A percentile compares a stretch with the other conserved stretches of the same genome.
phyloP scores from a whole-genome alignment of 2,329 filamentous ascomycete species.

The Hymenoscyphus albidus region DNA sequence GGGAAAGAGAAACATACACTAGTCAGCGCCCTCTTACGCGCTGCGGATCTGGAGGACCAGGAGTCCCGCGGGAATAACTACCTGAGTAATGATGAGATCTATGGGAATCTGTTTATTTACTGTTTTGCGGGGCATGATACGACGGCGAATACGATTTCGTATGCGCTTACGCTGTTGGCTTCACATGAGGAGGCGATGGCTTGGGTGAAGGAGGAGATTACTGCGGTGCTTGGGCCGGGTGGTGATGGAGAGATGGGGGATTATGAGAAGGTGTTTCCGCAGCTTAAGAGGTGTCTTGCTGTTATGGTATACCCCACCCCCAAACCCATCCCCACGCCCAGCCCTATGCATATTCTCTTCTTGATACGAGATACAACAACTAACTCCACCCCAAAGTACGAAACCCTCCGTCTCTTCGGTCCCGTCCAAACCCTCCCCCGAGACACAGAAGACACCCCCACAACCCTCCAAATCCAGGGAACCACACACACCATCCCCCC shows the following conservation, averaged over 20 bases:
- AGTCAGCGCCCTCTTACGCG: conserved; percentile 34
- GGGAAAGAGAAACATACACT: conserved; percentile 30
- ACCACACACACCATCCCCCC: conserved; percentile 13
- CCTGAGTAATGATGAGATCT: conserved; percentile 36
- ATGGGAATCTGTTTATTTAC: conserved; percentile 34
- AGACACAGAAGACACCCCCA: conserved; percentile 24
- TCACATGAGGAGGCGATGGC: conserved; percentile 19
- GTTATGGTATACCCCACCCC: conserved; percentile 32
- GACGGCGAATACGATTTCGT: conserved; percentile 31
- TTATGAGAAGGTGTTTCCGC: conserved; percentile 39
- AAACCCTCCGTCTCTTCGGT: conserved; percentile 50
- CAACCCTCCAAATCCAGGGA: conserved; percentile 11
- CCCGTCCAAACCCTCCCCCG: conserved; percentile 54
- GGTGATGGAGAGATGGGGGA: conserved; percentile 32
- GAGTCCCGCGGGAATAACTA: conserved; percentile 21
- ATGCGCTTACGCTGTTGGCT: conserved; percentile 28
- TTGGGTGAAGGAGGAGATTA: conserved; percentile 26
- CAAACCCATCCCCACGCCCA: too few relatives aligned
- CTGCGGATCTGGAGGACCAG: conserved; percentile 20
- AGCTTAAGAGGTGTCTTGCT: conserved; percentile 40
- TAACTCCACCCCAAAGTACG: conserved; percentile 26
- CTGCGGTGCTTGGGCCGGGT: conserved; percentile 25
- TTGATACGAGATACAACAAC: too few relatives aligned
- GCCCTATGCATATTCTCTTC: too few relatives aligned
- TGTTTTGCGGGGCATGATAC: conserved; percentile 35